Evolutionary conservation across 2,329 filamentous ascomycete species (phyloP).

Genomic region (Cladophialophora chaetospira): DNA sequence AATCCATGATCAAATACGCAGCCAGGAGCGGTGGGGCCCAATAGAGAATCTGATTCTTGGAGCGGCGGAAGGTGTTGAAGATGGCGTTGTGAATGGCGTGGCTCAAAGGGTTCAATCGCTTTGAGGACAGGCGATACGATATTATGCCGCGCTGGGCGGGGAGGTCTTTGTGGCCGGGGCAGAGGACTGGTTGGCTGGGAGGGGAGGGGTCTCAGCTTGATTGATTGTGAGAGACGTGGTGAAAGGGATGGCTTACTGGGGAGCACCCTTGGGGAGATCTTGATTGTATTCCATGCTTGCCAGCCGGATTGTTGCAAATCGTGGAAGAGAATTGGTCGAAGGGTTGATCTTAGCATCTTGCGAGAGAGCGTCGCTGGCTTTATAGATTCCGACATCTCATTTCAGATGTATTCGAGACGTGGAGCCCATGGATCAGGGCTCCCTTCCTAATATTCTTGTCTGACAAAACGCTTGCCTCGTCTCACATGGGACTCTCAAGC

Average conservation of each 20-base stretch:
- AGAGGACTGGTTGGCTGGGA: constrained; percentile 21
- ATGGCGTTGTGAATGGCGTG: constrained; percentile 76
- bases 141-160: constrained; percentile 61
- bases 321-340: too few relatives aligned
- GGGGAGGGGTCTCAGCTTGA: background rate
- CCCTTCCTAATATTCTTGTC: too few relatives aligned
- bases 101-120: constrained; percentile 85
- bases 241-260: background rate
- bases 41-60: constrained; percentile 83
- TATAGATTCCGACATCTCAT: too few relatives aligned
- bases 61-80: constrained; percentile 94
- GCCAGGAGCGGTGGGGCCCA: constrained; percentile 74
- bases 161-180: constrained; percentile 30
- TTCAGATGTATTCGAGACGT: too few relatives aligned
- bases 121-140: constrained; percentile 75
- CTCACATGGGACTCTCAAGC: too few relatives aligned
- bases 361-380: background rate
- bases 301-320: too few relatives aligned
- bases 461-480: too few relatives aligned
- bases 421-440: too few relatives aligned
- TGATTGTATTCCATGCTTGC: background rate
- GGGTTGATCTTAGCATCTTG: background rate
- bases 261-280: background rate
- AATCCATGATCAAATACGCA: constrained; percentile 81
- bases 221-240: background rate